These are phyloP conservation scores for Trematosphaeria pertusa DNA, from an alignment of 2,329 filamentous ascomycete genomes.

Conservation along the genomic window DNA sequence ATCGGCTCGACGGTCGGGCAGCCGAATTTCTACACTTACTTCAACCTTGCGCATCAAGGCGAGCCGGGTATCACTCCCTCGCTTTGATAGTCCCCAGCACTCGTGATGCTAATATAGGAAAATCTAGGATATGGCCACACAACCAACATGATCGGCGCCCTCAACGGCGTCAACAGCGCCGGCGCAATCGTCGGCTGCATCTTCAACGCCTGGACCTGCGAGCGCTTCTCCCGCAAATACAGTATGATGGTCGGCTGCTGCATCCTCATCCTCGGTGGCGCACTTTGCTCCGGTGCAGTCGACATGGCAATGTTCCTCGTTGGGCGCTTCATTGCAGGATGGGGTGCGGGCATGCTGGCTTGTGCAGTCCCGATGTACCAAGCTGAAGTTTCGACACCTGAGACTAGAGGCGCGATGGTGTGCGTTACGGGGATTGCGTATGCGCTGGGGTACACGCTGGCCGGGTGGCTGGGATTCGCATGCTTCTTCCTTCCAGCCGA, in stretches of 20 bases:
- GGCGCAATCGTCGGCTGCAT: conserved; percentile 49
- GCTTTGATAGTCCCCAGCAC: not conserved
- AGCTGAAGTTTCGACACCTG: conserved; percentile 50
- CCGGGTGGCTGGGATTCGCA: conserved; percentile 52
- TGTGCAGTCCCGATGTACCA: conserved; percentile 47
- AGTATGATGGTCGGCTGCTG: conserved; percentile 48
- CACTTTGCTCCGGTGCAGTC: conserved; percentile 47
- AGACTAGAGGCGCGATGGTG: conserved; percentile 49
- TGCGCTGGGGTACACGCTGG: conserved; percentile 50
- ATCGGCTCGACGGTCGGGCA: conserved; percentile 57
- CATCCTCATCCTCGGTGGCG: conserved; percentile 50
- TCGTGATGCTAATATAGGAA: not conserved
- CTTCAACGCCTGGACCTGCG: conserved; percentile 49
- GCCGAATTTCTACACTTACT: conserved; percentile 53
- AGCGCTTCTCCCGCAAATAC: conserved; percentile 47
- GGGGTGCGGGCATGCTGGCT: conserved; percentile 47
- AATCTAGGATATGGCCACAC: conserved; percentile 50
- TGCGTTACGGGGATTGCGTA: conserved; percentile 49
- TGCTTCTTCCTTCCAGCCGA: conserved; percentile 48
- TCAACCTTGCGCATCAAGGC: conserved; percentile 48
- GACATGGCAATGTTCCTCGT: conserved; percentile 52
- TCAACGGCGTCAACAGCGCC: conserved; percentile 55
- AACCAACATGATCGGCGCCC: conserved; percentile 52
- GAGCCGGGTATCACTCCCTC: conserved; percentile 28
- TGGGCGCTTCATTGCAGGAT: conserved; percentile 48